phyloP scores from a whole-genome alignment of 148 eudicot genomes.

The Rhododendron griersonianum region DNA sequence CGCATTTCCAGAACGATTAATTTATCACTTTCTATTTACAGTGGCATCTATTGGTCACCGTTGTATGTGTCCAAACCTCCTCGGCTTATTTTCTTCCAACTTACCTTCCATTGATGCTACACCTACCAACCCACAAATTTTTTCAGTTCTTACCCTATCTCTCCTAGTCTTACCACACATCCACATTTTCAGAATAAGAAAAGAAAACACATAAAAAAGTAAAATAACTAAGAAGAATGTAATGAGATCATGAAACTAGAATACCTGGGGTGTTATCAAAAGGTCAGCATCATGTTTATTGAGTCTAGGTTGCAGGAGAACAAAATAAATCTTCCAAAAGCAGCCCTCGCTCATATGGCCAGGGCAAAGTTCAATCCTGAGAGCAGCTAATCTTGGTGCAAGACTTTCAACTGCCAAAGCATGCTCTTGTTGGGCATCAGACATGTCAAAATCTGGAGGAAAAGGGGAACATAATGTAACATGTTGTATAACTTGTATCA shows the following conservation, averaged over 20 bases:
- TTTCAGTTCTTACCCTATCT: neutral
- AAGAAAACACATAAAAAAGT: neutral
- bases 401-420: constrained; percentile 87
- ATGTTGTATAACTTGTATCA: neutral
- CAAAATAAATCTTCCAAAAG: constrained; percentile 97
- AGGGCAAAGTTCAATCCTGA: constrained; percentile 89
- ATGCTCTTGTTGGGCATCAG: constrained; percentile 96
- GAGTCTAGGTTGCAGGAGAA: constrained; percentile 83
- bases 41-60: neutral
- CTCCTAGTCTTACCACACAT: neutral
- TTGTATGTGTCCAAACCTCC: neutral
- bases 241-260: constrained; percentile 5
- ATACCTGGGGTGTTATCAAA: constrained; percentile 82
- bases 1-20: neutral
- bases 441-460: constrained; percentile 67
- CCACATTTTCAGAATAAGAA: neutral
- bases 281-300: constrained; percentile 58
- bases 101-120: neutral
- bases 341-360: constrained; percentile 79
- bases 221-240: neutral
- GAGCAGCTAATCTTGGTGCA: constrained; percentile 76
- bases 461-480: neutral
- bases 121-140: neutral
- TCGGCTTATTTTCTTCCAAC: neutral
- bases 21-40: neutral